Evolutionary conservation across 225 moss, liverwort and hornwort species (phyloP), one percentile per base, ranked within the genome.

Genomic region (Ulota crispa): DNA sequence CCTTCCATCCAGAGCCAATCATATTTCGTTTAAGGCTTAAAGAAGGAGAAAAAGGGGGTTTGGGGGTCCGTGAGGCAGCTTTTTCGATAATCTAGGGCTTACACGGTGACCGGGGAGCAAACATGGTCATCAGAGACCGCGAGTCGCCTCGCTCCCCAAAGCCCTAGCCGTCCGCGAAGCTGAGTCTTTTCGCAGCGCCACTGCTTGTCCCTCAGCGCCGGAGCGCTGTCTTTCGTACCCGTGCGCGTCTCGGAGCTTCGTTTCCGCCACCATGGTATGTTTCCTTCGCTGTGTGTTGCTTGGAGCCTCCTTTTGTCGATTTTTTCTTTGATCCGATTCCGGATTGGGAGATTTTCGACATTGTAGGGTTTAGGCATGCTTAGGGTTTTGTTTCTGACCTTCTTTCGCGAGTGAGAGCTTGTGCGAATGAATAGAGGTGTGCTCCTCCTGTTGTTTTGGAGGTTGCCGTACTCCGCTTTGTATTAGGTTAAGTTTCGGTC

Each of bases 191-290:
- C 78, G 50, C 79, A 78, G 60, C 83, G 2, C 57, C 27, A 19
- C 28, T 59, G 79, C 37, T 23, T 57, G 47, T 45, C 15, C 16
- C 73, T 36, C 67, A 26, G 36, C 27, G 59, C 78, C 78, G 78
- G 73, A 83, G 83, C 77, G 63, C 72, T 56, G 34, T 57, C 37
- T 28, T 42, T 45, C 59, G 37, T 36, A 27, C 59, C 67, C 56
- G 66, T 56, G 67, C 59, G 83, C 59, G 70, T 64, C 18, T 71
- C 42, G 64, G n/a, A 42, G 54, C 77, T 83, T 71, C 64, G 71
- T 64, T 56, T 79, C 30, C 79, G 83, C 37, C 59, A 73, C 59
- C 79, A 83, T 83, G 83, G 83, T 83, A 79, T 2, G 78, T 36
- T 4, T 9, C 28, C 52, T 69, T 26, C 16, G 23, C 32, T 55